Percentiles rank a stretch among this genome's conserved stretches.
Evolutionary conservation across 768 basidiomycete species (phyloP).

Genomic region (Aureoboletus auriporus): DNA sequence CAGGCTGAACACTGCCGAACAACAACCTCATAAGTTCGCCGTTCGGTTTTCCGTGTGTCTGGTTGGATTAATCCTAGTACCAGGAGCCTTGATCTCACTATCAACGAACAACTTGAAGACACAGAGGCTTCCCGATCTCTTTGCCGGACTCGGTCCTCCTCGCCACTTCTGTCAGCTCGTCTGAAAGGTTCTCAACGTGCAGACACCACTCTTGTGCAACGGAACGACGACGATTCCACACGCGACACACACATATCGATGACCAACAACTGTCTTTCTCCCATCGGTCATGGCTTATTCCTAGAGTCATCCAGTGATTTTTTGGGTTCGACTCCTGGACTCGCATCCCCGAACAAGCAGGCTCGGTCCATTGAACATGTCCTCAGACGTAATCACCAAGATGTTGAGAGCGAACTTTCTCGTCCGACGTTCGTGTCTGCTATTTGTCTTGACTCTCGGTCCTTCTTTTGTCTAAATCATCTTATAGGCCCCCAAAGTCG

Average conservation of each 20-base stretch:
- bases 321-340: not conserved
- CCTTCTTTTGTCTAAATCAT: slow-evolving; percentile 3
- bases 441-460: not conserved
- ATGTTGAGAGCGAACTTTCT: not conserved
- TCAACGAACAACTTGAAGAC: not conserved
- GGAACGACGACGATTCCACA: not conserved
- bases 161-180: not conserved
- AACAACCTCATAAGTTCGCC: slow-evolving; percentile 11
- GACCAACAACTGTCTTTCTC: slow-evolving; percentile 12
- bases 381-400: not conserved
- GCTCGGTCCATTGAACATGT: not conserved
- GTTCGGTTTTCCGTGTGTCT: not conserved
- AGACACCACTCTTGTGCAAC: slow-evolving; percentile 2
- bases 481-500: slow-evolving; percentile 4
- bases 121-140: not conserved
- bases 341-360: not conserved
- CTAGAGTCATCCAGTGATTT: slow-evolving; percentile 6
- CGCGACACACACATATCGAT: not conserved
- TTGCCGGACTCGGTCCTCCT: not conserved
- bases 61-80: not conserved
- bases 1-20: not conserved
- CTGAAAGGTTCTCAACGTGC: not conserved
- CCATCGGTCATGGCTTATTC: slow-evolving; percentile 13
- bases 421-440: slow-evolving; percentile 9
- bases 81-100: not conserved